These are phyloP conservation scores for Luffa aegyptiaca DNA, from an alignment of 306 rosid species.

Conservation along the genomic window DNA sequence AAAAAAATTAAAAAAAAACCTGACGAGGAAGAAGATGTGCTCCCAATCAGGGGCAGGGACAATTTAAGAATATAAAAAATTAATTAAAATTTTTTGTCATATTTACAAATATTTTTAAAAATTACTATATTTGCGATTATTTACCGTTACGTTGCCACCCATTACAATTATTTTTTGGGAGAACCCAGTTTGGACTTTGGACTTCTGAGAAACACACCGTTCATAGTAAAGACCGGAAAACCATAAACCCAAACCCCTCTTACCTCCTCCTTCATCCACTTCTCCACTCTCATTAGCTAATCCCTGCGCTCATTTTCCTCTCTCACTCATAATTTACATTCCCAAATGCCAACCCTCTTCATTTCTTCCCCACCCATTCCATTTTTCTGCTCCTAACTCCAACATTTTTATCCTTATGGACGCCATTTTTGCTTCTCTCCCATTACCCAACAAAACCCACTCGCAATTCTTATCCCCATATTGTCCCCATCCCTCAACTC, in stretches of 20 bases:
- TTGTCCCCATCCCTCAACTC: not conserved
- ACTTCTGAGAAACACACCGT: not conserved
- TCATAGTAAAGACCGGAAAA: not conserved
- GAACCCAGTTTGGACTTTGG: too few relatives aligned
- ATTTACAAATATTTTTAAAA: too few relatives aligned
- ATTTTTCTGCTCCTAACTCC: not conserved
- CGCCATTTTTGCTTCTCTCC: constrained; percentile 21
- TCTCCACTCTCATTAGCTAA: not conserved
- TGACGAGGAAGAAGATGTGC: too few relatives aligned
- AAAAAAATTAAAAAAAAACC: too few relatives aligned
- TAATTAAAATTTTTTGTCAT: too few relatives aligned
- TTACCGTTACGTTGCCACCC: too few relatives aligned
- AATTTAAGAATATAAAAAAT: too few relatives aligned
- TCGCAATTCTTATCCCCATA: constrained; percentile 12
- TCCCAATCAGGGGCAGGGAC: too few relatives aligned
- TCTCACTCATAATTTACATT: not conserved
- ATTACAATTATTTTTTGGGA: too few relatives aligned
- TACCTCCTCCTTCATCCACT: not conserved
- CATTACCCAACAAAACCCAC: constrained; percentile 6
- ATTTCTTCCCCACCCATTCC: not conserved
- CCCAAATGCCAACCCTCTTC: constrained; percentile 7
- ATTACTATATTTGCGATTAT: too few relatives aligned
- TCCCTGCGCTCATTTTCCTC: not conserved
- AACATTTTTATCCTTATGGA: constrained; percentile 23
- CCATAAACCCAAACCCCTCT: not conserved